Percentiles rank a stretch among this genome's conserved stretches.
Conservation (phyloP, 176 grass and related monocot species). For the Aechmea fasciata region DNA sequence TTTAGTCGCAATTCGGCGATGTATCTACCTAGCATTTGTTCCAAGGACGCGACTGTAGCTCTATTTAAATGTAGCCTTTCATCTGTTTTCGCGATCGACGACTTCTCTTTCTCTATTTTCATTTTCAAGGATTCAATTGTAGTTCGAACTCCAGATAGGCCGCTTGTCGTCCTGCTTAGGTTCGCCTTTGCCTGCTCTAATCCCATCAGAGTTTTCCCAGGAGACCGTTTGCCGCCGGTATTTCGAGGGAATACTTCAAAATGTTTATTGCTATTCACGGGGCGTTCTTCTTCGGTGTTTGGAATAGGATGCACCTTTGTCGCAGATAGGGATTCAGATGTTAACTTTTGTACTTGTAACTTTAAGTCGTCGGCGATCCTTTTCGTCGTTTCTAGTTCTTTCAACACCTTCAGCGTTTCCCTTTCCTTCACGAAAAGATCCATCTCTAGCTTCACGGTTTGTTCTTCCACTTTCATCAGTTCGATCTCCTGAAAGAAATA, state of each 20-base stretch:
- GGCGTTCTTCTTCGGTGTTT: conserved; percentile 20
- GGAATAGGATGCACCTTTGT: conserved; percentile 21
- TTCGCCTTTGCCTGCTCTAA: conserved; percentile 80
- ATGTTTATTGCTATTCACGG: conserved; percentile 7
- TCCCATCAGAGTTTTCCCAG: conserved; percentile 50
- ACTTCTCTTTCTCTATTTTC: conserved; percentile 64
- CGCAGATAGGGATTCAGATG: conserved; percentile 12
- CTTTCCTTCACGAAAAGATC: conserved; percentile 91
- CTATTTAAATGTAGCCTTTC: conserved; percentile 47
- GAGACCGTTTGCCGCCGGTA: conserved; percentile 28
- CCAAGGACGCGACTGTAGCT: conserved; percentile 32
- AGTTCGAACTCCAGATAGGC: conserved; percentile 4
- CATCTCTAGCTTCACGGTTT: conserved; percentile 96
- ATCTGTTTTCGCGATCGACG: conserved; percentile 54
- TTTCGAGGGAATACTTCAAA: conserved; percentile 15
- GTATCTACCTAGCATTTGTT: conserved; percentile 45
- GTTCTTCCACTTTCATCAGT: conserved; percentile 94
- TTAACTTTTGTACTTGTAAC: conserved; percentile 41
- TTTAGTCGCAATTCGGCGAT: conserved; percentile 25
- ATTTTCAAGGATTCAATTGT: conserved; percentile 36
- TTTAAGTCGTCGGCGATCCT: conserved; percentile 56
- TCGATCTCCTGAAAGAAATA: conserved; percentile 79
- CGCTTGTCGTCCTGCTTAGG: conserved; percentile 48
- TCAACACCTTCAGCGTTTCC: conserved; percentile 76
- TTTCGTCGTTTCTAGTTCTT: conserved; percentile 73